Conservation (phyloP, 345 rosid genomes). For the Brassica rapa region DNA sequence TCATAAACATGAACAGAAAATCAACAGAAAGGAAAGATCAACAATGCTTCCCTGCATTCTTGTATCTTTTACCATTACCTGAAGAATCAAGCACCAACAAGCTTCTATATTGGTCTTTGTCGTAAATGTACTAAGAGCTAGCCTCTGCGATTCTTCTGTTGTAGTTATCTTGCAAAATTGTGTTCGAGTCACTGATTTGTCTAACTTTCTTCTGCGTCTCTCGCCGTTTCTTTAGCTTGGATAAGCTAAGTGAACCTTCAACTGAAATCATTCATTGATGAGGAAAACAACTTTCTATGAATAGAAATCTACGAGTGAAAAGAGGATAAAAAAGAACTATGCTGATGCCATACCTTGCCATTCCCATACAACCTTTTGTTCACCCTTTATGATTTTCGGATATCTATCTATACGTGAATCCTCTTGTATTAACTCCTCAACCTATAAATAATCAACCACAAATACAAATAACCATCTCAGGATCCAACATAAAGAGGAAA, state of each 20-base stretch:
- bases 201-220: constrained; percentile 44
- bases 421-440: constrained; percentile 81
- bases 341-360: constrained; percentile 73
- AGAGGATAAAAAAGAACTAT: background rate
- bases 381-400: constrained; percentile 82
- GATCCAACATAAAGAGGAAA: background rate
- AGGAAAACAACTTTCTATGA: constrained; percentile 8
- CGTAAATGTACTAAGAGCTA: background rate
- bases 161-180: constrained; percentile 31
- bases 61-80: constrained; percentile 9
- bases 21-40: background rate
- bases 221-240: constrained; percentile 49
- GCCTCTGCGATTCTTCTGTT: constrained; percentile 35
- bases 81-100: background rate
- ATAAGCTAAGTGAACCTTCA: constrained; percentile 73
- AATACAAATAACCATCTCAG: background rate
- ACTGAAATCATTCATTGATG: constrained; percentile 42
- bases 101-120: background rate
- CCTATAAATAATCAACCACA: constrained; percentile 43
- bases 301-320: background rate
- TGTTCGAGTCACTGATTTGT: constrained; percentile 25
- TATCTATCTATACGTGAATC: constrained; percentile 87
- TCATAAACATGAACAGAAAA: background rate
- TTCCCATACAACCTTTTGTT: constrained; percentile 93
- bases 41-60: background rate